Conservation (phyloP, 179 eudicot species). For the Dionaea muscipula region DNA sequence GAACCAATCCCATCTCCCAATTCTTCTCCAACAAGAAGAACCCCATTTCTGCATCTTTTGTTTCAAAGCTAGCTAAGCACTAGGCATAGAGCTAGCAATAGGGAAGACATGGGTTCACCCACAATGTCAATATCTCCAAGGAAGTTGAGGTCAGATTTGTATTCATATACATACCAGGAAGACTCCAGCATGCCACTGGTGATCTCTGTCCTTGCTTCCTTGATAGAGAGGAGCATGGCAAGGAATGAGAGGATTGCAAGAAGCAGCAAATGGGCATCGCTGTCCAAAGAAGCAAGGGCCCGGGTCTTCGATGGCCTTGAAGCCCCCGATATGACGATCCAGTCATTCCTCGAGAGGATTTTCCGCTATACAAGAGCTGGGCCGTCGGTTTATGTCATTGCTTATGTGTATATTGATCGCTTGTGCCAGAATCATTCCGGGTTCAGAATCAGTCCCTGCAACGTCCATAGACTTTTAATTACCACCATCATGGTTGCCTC, state of each 20-base stretch:
- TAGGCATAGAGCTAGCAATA: not conserved
- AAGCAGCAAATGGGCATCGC: slow-evolving; percentile 22
- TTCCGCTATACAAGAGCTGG: slow-evolving; percentile 72
- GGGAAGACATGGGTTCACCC: slow-evolving; percentile 15
- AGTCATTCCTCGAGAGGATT: slow-evolving; percentile 70
- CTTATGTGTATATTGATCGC: slow-evolving; percentile 81
- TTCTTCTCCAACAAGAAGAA: not conserved
- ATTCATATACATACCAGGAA: slow-evolving; percentile 45
- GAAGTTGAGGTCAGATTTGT: slow-evolving; percentile 58
- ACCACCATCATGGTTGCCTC: slow-evolving; percentile 92
- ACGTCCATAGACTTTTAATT: slow-evolving; percentile 84
- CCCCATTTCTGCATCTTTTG: not conserved
- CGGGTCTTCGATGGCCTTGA: slow-evolving; percentile 54
- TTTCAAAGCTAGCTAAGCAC: not conserved
- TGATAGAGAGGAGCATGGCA: slow-evolving; percentile 61
- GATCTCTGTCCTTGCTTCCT: slow-evolving; percentile 78
- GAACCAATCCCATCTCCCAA: slow-evolving; percentile 1
- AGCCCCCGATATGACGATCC: slow-evolving; percentile 78
- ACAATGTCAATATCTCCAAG: slow-evolving; percentile 51
- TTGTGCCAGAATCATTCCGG: slow-evolving; percentile 53
- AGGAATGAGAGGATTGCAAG: slow-evolving; percentile 54
- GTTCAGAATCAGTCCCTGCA: slow-evolving; percentile 48
- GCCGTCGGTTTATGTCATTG: slow-evolving; percentile 76
- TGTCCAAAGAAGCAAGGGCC: slow-evolving; percentile 25
- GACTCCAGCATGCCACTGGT: slow-evolving; percentile 59